Base-by-base conservation (phyloP, 495 filamentous ascomycete species). In the Chaetomidium leptoderma region DNA sequence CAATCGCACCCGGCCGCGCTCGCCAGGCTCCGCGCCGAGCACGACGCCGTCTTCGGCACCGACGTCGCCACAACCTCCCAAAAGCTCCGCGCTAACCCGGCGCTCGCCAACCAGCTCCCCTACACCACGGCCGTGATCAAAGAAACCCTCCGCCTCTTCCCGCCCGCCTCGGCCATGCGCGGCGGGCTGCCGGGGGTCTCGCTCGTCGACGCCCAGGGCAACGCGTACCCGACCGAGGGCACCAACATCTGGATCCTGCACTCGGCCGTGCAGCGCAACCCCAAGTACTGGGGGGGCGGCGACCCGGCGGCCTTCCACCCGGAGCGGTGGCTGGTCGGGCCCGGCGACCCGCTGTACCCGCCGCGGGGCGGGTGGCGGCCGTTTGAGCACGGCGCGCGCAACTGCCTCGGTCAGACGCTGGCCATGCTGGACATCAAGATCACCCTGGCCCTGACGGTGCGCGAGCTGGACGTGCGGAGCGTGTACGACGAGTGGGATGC, bases 341-440 rank as follows among this genome's bases (percentile, higher is more conserved):
- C 17, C 7, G 11, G 8, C 10, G 48, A 56, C 2, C 54, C 48
- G 17, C 6, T 39, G 32, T 51, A 37, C 50, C 32, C 49, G 1
- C 32, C 49, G 1, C 56, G 54, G 16, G 10, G 23, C 55, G 49
- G 42, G 10, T 63, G 49, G 43, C 64, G 77, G 21, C 72, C 73
- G 4, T 81, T 81, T 48, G 74, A 78, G 60, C 67, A 63, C 13
- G 78, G 78, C 2, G 72, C 74, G 19, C 59, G 78, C 2, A 65
- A 60, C 10, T 81, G 78, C 53, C 72, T 81, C n/a, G 77, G 79
- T 0, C 73, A 78, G 58, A 68, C 72, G 23, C 66, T 80, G 36
- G 73, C 74, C 0, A 67, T 76, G 58, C 59, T 69, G 3, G 74
- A 80, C 58, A 58, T 71, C 59, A 69, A 64, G 45, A 65, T 77